Evolutionary conservation across 768 basidiomycete species (phyloP), one percentile per base, ranked within the genome.

Genomic region (Naganishia onofrii): DNA sequence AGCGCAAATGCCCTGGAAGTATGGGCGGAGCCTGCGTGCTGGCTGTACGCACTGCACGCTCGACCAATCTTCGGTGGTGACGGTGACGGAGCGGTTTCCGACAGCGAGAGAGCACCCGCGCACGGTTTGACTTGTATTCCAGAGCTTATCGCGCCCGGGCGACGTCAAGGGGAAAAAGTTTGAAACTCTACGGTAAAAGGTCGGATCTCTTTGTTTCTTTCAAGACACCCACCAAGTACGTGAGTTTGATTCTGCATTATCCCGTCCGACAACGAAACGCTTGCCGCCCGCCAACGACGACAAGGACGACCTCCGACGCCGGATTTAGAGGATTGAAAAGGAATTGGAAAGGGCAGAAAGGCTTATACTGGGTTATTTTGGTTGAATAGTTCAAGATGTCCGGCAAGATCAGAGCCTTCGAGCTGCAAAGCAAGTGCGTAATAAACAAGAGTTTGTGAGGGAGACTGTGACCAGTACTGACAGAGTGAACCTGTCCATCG

Each of bases 341-440:
- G 57, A 58, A 19, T 3, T 1, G 57, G 57, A 58, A 56, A 58
- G 57, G 34, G 32, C n/a, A 58, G 57, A 58, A 15, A 34, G 57
- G 34, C 57, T 58, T 58, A 58, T 58, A 58, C 57, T 58, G 57
- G 57, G 57, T 58, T 58, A 58, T 58, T 58, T 58, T 58, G 57
- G 31, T 58, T 58, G 57, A 58, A 58, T 58, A 58, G 57, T 64
- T 64, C 68, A 63, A 69, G 70, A 79, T 79, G 78, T 75, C 78
- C 67, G 76, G 72, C 67, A 81, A 81, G 71, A 79, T 81, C 76
- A 60, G 78, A 54, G 79, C 79, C 57, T 81, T 79, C 77, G 79
- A 81, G 79, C 79, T 81, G 58, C 79, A 81, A 73, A 78, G 77
- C 74, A 81, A 81, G 79, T 79, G 72, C 66, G 77, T 78, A 55